Conservation (phyloP, 805 yeast species). For the Schwanniomyces polymorphus region DNA sequence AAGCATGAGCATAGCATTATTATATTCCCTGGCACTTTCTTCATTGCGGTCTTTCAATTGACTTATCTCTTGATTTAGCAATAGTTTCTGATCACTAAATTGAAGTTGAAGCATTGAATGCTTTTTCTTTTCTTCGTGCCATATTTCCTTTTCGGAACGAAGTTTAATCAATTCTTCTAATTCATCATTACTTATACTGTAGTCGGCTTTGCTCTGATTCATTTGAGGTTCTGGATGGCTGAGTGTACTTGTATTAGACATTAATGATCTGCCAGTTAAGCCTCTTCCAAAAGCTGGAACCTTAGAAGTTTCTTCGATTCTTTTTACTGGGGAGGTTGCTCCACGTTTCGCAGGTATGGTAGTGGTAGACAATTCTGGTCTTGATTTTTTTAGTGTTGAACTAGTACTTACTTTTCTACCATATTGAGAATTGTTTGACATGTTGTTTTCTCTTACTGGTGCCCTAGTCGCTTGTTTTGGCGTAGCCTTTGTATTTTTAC, state of each 20-base stretch:
- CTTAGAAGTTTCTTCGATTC: slow-evolving; percentile 30
- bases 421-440: slow-evolving; percentile 8
- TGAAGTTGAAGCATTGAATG: slow-evolving; percentile 24
- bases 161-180: slow-evolving; percentile 50
- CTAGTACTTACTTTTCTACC: slow-evolving; percentile 5
- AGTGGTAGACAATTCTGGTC: slow-evolving; percentile 20
- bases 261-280: slow-evolving; percentile 44
- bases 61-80: slow-evolving; percentile 23
- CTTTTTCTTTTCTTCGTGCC: slow-evolving; percentile 32
- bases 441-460: slow-evolving; percentile 13
- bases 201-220: slow-evolving; percentile 7
- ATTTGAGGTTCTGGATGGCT: slow-evolving; percentile 1
- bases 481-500: slow-evolving; percentile 19
- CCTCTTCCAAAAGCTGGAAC: slow-evolving; percentile 34
- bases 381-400: slow-evolving; percentile 8
- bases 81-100: slow-evolving; percentile 22
- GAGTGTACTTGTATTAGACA: slow-evolving; percentile 15
- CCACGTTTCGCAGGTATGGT: slow-evolving; percentile 65
- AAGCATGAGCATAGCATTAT: slow-evolving; percentile 48
- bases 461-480: slow-evolving; percentile 11
- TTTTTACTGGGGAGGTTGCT: slow-evolving; percentile 69
- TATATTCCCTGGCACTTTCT: slow-evolving; percentile 48
- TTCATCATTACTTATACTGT: slow-evolving; percentile 22
- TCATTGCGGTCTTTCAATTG: slow-evolving; percentile 32
- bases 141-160: slow-evolving; percentile 52